phyloP scores from a whole-genome alignment of 306 rosid species.

The Notholithocarpus densiflorus region DNA sequence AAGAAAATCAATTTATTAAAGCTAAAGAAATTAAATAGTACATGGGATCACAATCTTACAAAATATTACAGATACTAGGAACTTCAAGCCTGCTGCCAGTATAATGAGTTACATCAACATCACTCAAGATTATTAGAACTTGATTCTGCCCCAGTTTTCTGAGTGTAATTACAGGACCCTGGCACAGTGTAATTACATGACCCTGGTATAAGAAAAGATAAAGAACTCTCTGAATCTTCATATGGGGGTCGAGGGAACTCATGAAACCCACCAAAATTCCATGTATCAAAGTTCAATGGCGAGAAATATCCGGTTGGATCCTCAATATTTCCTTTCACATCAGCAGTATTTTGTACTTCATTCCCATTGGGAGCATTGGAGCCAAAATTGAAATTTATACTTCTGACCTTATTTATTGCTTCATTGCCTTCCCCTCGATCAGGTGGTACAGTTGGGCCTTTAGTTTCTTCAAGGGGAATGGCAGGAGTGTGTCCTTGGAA shows the following conservation, averaged over 20 bases:
- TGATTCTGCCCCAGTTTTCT: conserved; percentile 59
- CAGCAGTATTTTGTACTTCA: conserved; percentile 43
- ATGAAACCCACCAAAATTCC: conserved; percentile 72
- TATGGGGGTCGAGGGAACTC: conserved; percentile 85
- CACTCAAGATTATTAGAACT: conserved; percentile 35
- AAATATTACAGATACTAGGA: conserved; percentile 28
- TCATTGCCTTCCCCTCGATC: conserved; percentile 51
- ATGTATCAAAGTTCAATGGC: conserved; percentile 67
- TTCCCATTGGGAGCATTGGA: conserved; percentile 46
- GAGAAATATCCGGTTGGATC: conserved; percentile 80
- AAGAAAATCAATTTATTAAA: conserved; percentile 28
- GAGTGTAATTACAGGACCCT: conserved; percentile 56
- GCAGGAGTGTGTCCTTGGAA: conserved; percentile 99
- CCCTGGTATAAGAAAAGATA: conserved; percentile 69
- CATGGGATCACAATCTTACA: conserved; percentile 28
- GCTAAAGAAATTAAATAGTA: conserved; percentile 36
- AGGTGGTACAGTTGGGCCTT: conserved; percentile 29
- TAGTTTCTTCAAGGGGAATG: conserved; percentile 70
- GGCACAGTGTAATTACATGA: conserved; percentile 63
- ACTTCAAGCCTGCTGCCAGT: neutral
- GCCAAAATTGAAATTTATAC: conserved; percentile 53
- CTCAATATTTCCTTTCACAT: conserved; percentile 58
- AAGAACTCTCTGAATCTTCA: conserved; percentile 72
- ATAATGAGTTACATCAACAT: conserved; percentile 18
- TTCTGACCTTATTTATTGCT: conserved; percentile 35